Percentiles rank a stretch among this genome's conserved stretches.
These are phyloP conservation scores for grape (Vitis vinifera) DNA, from an alignment of 164 flowering plant genomes.

Conservation along the genomic window DNA sequence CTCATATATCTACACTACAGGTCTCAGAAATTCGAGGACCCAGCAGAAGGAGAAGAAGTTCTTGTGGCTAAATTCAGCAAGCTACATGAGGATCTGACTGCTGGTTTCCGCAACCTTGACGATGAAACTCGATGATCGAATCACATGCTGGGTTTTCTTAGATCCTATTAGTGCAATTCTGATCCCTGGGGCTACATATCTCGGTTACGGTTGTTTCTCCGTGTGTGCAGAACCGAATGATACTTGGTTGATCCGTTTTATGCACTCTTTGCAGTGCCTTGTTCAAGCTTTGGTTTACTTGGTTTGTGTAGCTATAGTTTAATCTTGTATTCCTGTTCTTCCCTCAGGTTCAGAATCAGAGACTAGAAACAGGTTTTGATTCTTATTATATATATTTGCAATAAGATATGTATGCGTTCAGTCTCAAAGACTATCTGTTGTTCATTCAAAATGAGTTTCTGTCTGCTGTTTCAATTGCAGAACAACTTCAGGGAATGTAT, in stretches of 20 bases:
- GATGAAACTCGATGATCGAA: slow-evolving; percentile 77
- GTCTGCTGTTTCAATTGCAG: no score
- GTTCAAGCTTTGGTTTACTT: background rate
- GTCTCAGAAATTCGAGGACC: slow-evolving; percentile 98
- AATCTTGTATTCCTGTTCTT: background rate
- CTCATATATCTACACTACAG: slow-evolving; percentile 33
- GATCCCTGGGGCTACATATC: background rate
- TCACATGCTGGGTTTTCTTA: background rate
- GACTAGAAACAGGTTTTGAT: background rate
- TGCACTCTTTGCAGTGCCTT: no score
- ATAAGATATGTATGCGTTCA: slow-evolving; percentile 6
- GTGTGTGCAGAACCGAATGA: no score
- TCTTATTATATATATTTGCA: slow-evolving; percentile 11
- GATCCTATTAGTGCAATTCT: background rate
- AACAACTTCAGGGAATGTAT: no score
- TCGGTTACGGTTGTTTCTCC: no score
- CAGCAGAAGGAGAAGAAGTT: slow-evolving; percentile 92
- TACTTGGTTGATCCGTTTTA: no score
- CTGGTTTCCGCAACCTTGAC: slow-evolving; percentile 96
- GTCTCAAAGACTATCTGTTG: background rate
- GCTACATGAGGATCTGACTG: slow-evolving; percentile 82
- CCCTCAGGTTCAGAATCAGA: background rate
- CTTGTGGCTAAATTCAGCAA: slow-evolving; percentile 81
- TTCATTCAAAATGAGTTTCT: no score
- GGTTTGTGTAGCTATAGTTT: slow-evolving; percentile 8